Evolutionary conservation across 768 basidiomycete genomes (phyloP).

Genomic region (Tremella mesenterica): DNA sequence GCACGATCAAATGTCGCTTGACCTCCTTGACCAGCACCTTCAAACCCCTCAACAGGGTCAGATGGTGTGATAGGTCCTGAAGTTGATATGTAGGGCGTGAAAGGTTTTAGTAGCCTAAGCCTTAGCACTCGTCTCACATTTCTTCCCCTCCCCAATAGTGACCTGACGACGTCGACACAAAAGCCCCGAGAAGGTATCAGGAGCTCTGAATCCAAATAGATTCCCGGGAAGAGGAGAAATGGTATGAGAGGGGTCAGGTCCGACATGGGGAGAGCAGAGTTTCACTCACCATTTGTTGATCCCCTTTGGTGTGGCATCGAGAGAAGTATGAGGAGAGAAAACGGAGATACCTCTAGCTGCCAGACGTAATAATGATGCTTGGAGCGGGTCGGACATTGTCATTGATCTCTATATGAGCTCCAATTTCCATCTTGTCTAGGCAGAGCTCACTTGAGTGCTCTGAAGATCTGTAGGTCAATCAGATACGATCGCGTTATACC

Average conservation of each 20-base stretch:
- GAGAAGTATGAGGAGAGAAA: slow-evolving; percentile 77
- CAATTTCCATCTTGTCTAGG: slow-evolving; percentile 44
- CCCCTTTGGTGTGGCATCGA: slow-evolving; percentile 75
- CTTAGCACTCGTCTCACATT: background rate
- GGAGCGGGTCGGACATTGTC: slow-evolving; percentile 68
- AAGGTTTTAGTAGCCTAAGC: slow-evolving; percentile 33
- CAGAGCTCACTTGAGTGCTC: slow-evolving; percentile 59
- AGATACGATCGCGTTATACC: background rate
- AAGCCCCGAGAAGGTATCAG: background rate
- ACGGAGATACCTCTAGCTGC: slow-evolving; percentile 75
- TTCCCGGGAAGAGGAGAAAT: background rate
- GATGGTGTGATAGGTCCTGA: slow-evolving; percentile 17
- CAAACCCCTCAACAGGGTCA: slow-evolving; percentile 21
- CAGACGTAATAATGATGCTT: slow-evolving; percentile 68
- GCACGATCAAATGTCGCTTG: background rate
- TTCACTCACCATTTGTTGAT: slow-evolving; percentile 70
- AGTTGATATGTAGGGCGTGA: slow-evolving; percentile 9
- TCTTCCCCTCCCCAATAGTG: background rate
- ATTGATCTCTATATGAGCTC: slow-evolving; percentile 51
- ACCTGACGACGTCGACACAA: background rate
- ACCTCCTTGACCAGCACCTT: slow-evolving; percentile 53
- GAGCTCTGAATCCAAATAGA: background rate
- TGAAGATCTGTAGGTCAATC: slow-evolving; percentile 51
- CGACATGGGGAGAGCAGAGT: background rate
- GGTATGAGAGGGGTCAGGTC: background rate